A percentile compares a stretch with the other conserved stretches of the same genome.
These are phyloP conservation scores for Mycena kentingensis DNA, from an alignment of 768 basidiomycete species.

Conservation along the genomic window DNA sequence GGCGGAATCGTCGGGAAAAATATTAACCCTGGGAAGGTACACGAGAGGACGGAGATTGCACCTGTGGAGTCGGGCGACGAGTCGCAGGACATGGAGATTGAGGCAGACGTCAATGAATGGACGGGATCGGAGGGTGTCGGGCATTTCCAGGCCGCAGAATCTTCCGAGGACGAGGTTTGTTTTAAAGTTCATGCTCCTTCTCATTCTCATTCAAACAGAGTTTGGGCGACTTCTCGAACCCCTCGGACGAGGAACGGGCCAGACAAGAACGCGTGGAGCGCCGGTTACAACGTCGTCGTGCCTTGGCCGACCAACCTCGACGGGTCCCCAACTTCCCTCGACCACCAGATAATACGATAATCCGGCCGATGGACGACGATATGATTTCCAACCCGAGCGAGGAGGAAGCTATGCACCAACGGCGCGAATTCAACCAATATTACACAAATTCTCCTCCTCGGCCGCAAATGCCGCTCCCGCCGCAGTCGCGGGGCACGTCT, in stretches of 20 bases:
- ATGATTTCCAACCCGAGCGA: slow-evolving; percentile 88
- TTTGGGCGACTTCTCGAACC: slow-evolving; percentile 88
- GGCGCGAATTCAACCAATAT: slow-evolving; percentile 44
- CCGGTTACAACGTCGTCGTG: slow-evolving; percentile 53
- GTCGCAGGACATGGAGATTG: slow-evolving; percentile 40
- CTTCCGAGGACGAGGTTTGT: slow-evolving; percentile 71
- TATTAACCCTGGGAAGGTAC: slow-evolving; percentile 13
- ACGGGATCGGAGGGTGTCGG: slow-evolving; percentile 79
- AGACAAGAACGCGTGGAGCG: slow-evolving; percentile 67
- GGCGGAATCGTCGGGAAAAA: slow-evolving; percentile 19
- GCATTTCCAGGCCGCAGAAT: slow-evolving; percentile 37
- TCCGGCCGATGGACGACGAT: slow-evolving; percentile 53
- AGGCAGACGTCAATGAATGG: slow-evolving; percentile 62
- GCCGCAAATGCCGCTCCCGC: slow-evolving; percentile 52
- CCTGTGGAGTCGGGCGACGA: slow-evolving; percentile 29
- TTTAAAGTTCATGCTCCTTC: slow-evolving; percentile 13
- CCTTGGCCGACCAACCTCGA: slow-evolving; percentile 61
- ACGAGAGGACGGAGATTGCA: slow-evolving; percentile 26
- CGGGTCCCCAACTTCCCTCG: slow-evolving; percentile 79
- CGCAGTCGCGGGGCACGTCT: slow-evolving; percentile 68
- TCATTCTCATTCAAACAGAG: slow-evolving; percentile 48
- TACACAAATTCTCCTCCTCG: slow-evolving; percentile 49
- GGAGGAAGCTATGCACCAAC: slow-evolving; percentile 48
- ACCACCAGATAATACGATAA: slow-evolving; percentile 59
- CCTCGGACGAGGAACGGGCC: slow-evolving; percentile 86